phyloP scores from a whole-genome alignment of 2,329 filamentous ascomycete species.

The Alternaria triticina region DNA sequence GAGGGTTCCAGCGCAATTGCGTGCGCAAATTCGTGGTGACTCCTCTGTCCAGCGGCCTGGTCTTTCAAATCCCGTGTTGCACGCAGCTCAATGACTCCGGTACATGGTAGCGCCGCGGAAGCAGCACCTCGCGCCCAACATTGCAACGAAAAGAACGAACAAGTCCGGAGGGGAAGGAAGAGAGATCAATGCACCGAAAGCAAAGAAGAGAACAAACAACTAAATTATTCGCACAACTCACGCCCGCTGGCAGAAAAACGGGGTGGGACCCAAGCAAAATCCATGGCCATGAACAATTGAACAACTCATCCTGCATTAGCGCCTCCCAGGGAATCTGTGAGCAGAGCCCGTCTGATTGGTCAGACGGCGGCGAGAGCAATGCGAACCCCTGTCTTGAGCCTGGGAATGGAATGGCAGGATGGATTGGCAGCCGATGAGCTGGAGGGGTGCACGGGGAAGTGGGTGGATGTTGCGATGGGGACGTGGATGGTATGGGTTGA shows the following conservation, averaged over 20 bases:
- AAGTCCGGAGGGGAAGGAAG: background rate
- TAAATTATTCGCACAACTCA: conserved; percentile 32
- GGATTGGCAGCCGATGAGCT: conserved; percentile 9
- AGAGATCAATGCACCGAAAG: conserved; percentile 11
- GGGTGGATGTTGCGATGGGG: conserved; percentile 1
- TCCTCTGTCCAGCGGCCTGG: background rate
- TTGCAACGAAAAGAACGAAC: background rate
- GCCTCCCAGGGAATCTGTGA: conserved; percentile 33
- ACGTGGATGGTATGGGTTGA: background rate
- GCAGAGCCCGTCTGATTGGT: conserved; percentile 30
- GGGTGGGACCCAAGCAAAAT: conserved; percentile 30
- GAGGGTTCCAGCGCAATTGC: conserved; percentile 5
- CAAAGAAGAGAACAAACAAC: conserved; percentile 12
- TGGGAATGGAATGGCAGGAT: conserved; percentile 2
- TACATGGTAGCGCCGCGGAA: background rate
- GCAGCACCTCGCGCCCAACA: background rate
- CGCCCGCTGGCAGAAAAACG: conserved; percentile 18
- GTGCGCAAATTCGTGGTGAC: background rate
- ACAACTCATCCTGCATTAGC: conserved; percentile 51
- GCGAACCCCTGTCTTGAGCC: conserved; percentile 9
- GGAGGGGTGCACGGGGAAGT: conserved; percentile 6
- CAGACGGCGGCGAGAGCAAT: conserved; percentile 1
- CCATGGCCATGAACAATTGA: conserved; percentile 39
- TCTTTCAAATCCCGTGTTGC: background rate
- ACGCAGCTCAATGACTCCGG: background rate